Conservation (phyloP, 1,139 yeast genomes). For the Pichia sorboxylosa region DNA sequence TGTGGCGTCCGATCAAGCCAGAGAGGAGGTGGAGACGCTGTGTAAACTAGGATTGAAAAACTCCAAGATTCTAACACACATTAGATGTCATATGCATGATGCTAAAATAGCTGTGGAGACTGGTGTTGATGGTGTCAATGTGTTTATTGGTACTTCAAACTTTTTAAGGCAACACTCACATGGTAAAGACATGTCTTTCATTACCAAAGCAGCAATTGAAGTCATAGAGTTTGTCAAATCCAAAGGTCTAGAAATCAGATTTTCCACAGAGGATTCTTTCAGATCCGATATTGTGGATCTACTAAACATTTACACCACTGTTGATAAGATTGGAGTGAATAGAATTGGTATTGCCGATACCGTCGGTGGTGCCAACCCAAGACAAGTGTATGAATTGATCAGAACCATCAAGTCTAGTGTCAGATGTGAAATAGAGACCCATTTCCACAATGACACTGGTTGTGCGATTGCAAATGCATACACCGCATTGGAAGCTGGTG, state of each 20-base stretch:
- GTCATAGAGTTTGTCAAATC: slow-evolving; percentile 48
- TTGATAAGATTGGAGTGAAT: slow-evolving; percentile 47
- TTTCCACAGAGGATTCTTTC: slow-evolving; percentile 47
- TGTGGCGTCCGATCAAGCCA: slow-evolving; percentile 45
- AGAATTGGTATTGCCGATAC: slow-evolving; percentile 54
- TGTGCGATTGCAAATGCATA: slow-evolving; percentile 54
- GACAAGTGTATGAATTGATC: slow-evolving; percentile 49
- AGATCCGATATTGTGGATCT: slow-evolving; percentile 48
- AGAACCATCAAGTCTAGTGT: slow-evolving; percentile 48
- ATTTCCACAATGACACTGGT: slow-evolving; percentile 52
- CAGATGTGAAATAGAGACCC: slow-evolving; percentile 47
- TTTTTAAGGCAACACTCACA: slow-evolving; percentile 42
- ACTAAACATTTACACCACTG: slow-evolving; percentile 44
- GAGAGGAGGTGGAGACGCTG: slow-evolving; percentile 45
- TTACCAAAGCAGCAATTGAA: slow-evolving; percentile 41
- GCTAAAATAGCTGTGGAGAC: slow-evolving; percentile 48
- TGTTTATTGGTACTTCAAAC: slow-evolving; percentile 47
- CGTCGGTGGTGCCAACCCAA: slow-evolving; percentile 51
- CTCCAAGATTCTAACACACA: slow-evolving; percentile 46
- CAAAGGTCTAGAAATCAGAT: slow-evolving; percentile 46
- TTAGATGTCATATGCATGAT: slow-evolving; percentile 51
- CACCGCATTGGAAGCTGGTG: slow-evolving; percentile 53
- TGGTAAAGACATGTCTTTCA: slow-evolving; percentile 45
- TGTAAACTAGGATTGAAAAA: slow-evolving; percentile 42
- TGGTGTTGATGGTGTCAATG: slow-evolving; percentile 52